A percentile compares a stretch with the other conserved stretches of the same genome.
These are phyloP conservation scores for Jimgerdemannia flammicorona DNA, from an alignment of 192 early-diverging fungal genomes.

Conservation along the genomic window DNA sequence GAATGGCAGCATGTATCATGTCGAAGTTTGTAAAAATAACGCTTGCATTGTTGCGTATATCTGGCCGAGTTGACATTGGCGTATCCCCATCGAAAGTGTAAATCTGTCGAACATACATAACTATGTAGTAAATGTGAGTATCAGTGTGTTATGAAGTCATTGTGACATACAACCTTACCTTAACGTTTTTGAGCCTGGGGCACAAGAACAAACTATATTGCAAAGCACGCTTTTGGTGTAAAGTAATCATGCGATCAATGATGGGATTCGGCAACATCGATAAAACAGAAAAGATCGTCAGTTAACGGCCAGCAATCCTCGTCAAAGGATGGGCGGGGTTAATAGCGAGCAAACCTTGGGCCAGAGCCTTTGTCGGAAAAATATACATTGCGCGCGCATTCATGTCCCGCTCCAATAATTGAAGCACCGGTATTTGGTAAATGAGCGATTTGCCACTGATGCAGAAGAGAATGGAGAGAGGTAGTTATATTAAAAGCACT, in stretches of 20 bases:
- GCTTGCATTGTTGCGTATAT: slow-evolving; percentile 46
- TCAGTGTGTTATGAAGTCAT: not conserved
- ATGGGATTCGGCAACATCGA: too few relatives aligned
- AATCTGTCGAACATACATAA: slow-evolving; percentile 12
- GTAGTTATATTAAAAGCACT: too few relatives aligned
- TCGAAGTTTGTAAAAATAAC: slow-evolving; percentile 84
- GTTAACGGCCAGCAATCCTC: too few relatives aligned
- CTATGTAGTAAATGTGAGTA: not conserved
- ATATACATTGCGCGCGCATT: slow-evolving; percentile 50
- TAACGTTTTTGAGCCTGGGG: slow-evolving; percentile 27
- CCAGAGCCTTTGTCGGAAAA: slow-evolving; percentile 82
- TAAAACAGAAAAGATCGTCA: too few relatives aligned
- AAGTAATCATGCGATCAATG: not conserved
- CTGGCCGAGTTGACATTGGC: slow-evolving; percentile 29
- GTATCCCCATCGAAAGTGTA: slow-evolving; percentile 68
- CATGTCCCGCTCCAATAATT: slow-evolving; percentile 39
- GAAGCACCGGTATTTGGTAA: slow-evolving; percentile 68
- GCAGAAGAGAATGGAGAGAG: slow-evolving; percentile 1
- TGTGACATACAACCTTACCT: not conserved
- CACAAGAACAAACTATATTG: slow-evolving; percentile 19
- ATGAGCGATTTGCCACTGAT: slow-evolving; percentile 75
- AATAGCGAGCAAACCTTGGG: slow-evolving; percentile 41
- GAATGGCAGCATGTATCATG: slow-evolving; percentile 67
- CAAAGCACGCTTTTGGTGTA: slow-evolving; percentile 57
- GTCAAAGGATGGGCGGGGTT: too few relatives aligned